Evolutionary conservation across 2,329 filamentous ascomycete genomes (phyloP).

Genomic region (Trichoderma simmonsii): DNA sequence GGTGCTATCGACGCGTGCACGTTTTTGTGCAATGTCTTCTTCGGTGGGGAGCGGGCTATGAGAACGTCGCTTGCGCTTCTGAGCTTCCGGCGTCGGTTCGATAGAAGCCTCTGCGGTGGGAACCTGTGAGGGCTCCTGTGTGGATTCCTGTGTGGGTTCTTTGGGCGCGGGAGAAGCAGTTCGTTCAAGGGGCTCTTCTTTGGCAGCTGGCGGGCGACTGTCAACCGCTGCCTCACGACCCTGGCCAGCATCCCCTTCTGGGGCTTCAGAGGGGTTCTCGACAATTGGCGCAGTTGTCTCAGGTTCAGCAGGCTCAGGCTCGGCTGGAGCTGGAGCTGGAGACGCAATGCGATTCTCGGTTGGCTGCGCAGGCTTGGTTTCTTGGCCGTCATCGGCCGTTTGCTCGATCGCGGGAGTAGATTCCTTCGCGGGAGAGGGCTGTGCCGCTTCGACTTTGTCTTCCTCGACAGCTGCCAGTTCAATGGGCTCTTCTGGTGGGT

Average conservation of each 20-base stretch:
- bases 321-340: conserved; percentile 20
- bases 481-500: not conserved
- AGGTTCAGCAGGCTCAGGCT: conserved; percentile 8
- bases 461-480: not conserved
- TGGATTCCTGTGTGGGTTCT: conserved; percentile 11
- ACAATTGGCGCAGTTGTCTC: conserved; percentile 1
- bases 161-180: not conserved
- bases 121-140: not conserved
- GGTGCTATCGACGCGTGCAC: conserved; percentile 42
- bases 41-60: conserved; percentile 56
- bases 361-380: conserved; percentile 16
- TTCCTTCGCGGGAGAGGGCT: not conserved
- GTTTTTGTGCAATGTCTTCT: conserved; percentile 55
- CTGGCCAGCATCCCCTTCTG: conserved; percentile 14
- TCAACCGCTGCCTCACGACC: not conserved
- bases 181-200: not conserved
- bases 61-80: conserved; percentile 66
- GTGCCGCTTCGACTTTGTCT: not conserved
- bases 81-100: conserved; percentile 40
- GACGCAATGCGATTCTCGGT: conserved; percentile 20
- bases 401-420: conserved; percentile 15
- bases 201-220: conserved; percentile 4
- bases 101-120: not conserved
- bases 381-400: conserved; percentile 15
- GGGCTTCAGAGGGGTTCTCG: not conserved